Evolutionary conservation across 192 early-diverging fungal species (phyloP).

Genomic region (Backusella morwellensis): DNA sequence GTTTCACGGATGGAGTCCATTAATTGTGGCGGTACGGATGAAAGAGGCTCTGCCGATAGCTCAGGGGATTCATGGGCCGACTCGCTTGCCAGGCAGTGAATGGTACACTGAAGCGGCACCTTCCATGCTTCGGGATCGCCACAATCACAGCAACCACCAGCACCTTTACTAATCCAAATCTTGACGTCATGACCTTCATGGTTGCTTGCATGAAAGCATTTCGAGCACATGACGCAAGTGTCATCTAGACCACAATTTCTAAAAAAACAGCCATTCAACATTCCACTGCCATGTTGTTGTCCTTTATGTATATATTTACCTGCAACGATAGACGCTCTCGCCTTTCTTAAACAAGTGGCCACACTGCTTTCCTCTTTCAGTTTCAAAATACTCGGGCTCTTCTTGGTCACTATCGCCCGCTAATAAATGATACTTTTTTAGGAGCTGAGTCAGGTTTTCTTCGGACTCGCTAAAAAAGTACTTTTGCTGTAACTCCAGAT

Average conservation of each 20-base stretch:
- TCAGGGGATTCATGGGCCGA: not conserved
- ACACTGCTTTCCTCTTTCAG: slow-evolving; percentile 80
- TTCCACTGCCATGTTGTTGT: not conserved
- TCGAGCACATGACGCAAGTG: slow-evolving; percentile 93
- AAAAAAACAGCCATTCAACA: not conserved
- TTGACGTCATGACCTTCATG: slow-evolving; percentile 93
- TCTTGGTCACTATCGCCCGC: slow-evolving; percentile 10
- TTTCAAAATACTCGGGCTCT: slow-evolving; percentile 62
- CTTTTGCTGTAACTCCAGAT: slow-evolving; percentile 22
- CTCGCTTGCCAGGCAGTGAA: slow-evolving; percentile 57
- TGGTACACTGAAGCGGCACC: slow-evolving; percentile 78
- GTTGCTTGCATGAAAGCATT: slow-evolving; percentile 90
- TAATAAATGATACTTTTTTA: slow-evolving; percentile 21
- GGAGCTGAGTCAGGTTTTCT: not conserved
- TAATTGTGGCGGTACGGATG: slow-evolving; percentile 57
- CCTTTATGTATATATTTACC: slow-evolving; percentile 36
- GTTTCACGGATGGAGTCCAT: slow-evolving; percentile 70
- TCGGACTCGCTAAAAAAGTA: slow-evolving; percentile 30
- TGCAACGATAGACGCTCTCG: slow-evolving; percentile 93
- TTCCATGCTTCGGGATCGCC: slow-evolving; percentile 97
- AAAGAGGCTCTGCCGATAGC: not conserved
- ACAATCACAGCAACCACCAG: slow-evolving; percentile 98
- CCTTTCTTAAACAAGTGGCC: slow-evolving; percentile 93
- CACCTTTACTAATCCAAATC: slow-evolving; percentile 78
- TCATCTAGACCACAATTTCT: slow-evolving; percentile 95